Base-by-base conservation (phyloP, 257 asterid species). In the Nicotiana obtusifolia region DNA sequence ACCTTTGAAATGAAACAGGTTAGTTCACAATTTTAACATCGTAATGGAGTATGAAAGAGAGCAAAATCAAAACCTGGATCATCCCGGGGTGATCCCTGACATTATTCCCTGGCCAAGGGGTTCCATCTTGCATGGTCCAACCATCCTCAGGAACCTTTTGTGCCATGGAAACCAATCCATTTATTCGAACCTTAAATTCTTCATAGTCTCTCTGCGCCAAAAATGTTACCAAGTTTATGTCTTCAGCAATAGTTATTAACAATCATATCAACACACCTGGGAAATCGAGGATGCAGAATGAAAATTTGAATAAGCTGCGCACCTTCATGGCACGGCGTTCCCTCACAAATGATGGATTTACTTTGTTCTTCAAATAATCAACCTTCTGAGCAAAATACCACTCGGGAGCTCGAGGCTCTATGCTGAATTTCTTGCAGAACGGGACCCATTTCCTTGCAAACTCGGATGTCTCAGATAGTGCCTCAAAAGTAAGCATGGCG, bases 311-410 rank as follows among this genome's bases (percentile, higher is more conserved):
- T 67, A 77, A 78, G 11, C 31, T 59, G 57, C 64, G n/a, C 68
- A 91, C 97, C 98, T 94, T 94, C 92, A 94, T 94, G 67, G 97
- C 94, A 60, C 98, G 95, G 5, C 98, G 97, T 87, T 94, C 97
- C 89, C 93, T 90, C 83, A 93, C 97, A 84, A 94, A 94, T 14
- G 88, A 80, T 1, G 98, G 93, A 68, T 94, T 89, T 5, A 91
- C 90, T 81, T 93, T 94, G 88, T 94, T 93, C 82, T 85, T 93
- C 89, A 93, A 86, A 83, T 94, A 94, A 86, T 95, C 98, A 20
- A 93, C 90, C 85, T 91, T 95, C 84, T 84, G 92, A 81, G 93
- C 94, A 81, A 95, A 95, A 84, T 95, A 95, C 91, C 92, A 92
- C 80, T 95, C 98, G 0, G 98, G 98, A 56, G 97, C 97, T 28